These are phyloP conservation scores for Vinca minor DNA, from an alignment of 257 asterid species.

Conservation along the genomic window DNA sequence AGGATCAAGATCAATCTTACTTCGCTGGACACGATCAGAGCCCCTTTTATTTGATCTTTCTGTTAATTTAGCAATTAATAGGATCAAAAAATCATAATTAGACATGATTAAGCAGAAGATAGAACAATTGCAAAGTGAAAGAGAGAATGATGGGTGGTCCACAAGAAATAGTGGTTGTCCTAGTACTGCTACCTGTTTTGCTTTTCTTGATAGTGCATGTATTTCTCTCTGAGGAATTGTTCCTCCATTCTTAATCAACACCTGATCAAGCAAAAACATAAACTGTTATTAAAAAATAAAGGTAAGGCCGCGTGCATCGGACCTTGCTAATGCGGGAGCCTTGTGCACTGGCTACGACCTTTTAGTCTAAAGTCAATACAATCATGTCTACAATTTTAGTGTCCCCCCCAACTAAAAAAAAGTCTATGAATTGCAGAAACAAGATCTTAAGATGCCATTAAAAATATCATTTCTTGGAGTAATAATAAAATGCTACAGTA, in stretches of 20 bases:
- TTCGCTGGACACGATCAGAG: conserved; percentile 42
- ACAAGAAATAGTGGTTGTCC: conserved; percentile 38
- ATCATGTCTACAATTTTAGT: too few relatives aligned
- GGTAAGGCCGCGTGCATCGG: too few relatives aligned
- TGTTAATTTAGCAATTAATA: too few relatives aligned
- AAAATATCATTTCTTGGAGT: too few relatives aligned
- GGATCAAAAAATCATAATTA: conserved; percentile 9
- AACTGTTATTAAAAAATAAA: conserved; percentile 47
- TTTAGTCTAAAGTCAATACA: conserved; percentile 16
- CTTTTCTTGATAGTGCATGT: conserved; percentile 86
- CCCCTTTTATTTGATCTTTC: conserved; percentile 39
- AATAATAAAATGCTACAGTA: too few relatives aligned
- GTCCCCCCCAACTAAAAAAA: too few relatives aligned
- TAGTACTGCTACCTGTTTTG: conserved; percentile 67
- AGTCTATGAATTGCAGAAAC: conserved; percentile 20
- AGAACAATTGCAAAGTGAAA: conserved; percentile 12
- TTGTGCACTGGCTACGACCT: too few relatives aligned
- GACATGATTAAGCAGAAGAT: neutral
- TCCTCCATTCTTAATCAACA: conserved; percentile 92
- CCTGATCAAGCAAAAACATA: conserved; percentile 59
- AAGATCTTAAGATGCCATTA: conserved; percentile 29
- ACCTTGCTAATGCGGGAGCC: too few relatives aligned
- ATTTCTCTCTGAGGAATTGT: conserved; percentile 64
- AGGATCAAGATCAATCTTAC: conserved; percentile 60
- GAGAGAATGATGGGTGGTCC: conserved; percentile 50